Evolutionary conservation across 2,329 filamentous ascomycete species (phyloP).

Genomic region (Penicillium sp.): DNA sequence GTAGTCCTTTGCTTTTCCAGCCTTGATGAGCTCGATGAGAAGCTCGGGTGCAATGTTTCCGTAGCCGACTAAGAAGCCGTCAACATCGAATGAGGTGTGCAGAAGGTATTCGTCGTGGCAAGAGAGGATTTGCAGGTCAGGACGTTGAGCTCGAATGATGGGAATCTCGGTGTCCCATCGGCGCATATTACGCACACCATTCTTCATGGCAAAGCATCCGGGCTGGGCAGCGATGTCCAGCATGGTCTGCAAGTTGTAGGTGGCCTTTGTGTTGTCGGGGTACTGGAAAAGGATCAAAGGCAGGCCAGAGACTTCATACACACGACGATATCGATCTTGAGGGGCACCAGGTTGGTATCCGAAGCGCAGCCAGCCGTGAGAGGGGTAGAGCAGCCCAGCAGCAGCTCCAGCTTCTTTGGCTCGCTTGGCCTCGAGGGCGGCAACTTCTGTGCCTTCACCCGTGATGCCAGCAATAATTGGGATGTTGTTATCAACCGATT

Average conservation of each 20-base stretch:
- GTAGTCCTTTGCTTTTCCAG: slow-evolving; percentile 55
- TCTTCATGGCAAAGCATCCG: slow-evolving; percentile 60
- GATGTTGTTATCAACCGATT: slow-evolving; percentile 52
- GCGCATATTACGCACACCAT: slow-evolving; percentile 60
- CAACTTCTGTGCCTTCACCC: slow-evolving; percentile 56
- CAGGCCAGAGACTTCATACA: slow-evolving; percentile 54
- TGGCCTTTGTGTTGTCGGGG: slow-evolving; percentile 57
- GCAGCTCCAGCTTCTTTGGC: slow-evolving; percentile 55
- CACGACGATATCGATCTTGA: slow-evolving; percentile 54
- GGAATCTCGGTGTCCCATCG: slow-evolving; percentile 60
- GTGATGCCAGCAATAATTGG: slow-evolving; percentile 41
- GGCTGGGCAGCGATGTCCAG: slow-evolving; percentile 56
- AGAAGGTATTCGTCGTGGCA: neutral
- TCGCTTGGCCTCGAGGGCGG: slow-evolving; percentile 54
- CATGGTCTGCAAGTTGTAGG: slow-evolving; percentile 55
- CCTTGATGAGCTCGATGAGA: slow-evolving; percentile 53
- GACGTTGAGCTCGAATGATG: slow-evolving; percentile 52
- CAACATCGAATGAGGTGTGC: slow-evolving; percentile 20
- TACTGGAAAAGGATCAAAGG: slow-evolving; percentile 59
- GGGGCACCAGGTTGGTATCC: slow-evolving; percentile 57
- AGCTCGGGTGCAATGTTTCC: slow-evolving; percentile 56
- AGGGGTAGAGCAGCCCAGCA: slow-evolving; percentile 56
- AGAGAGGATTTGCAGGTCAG: slow-evolving; percentile 44
- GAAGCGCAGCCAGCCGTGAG: slow-evolving; percentile 59
- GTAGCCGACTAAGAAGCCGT: slow-evolving; percentile 58